phyloP scores from a whole-genome alignment of 1,284 basidiomycete species.

The Pseudozyma flocculosa region DNA sequence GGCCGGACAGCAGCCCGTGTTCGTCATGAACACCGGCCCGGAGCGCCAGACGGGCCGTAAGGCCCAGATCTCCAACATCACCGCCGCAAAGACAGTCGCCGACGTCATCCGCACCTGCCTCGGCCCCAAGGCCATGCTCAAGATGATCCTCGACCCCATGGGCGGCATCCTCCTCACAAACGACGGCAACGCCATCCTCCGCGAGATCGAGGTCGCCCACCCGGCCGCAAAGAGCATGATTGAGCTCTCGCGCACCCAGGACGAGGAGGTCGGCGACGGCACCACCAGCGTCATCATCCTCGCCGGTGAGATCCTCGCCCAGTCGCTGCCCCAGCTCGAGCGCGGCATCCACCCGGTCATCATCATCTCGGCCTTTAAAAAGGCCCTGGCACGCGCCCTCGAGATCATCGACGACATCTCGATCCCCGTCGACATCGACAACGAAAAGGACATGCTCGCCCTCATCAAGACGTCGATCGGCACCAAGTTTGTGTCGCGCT shows the following conservation, averaged over 20 bases:
- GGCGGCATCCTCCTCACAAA: conserved; percentile 99
- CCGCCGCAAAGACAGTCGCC: conserved; percentile 92
- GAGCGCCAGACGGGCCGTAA: conserved; percentile 91
- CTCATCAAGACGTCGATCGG: conserved; percentile 99
- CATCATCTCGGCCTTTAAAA: conserved; percentile 95
- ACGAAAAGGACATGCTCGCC: conserved; percentile 88
- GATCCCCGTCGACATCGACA: conserved; percentile 88
- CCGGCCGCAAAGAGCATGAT: conserved; percentile 93
- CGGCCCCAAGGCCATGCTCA: conserved; percentile 73
- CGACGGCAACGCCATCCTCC: conserved; percentile 96
- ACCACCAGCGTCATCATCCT: conserved; percentile 98
- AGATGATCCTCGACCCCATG: conserved; percentile 94
- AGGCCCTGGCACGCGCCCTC: conserved; percentile 95
- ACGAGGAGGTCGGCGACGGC: conserved; percentile 98
- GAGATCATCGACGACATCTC: conserved; percentile 96
- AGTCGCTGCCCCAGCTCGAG: conserved; percentile 97
- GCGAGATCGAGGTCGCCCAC: conserved; percentile 84
- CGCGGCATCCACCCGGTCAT: conserved; percentile 99
- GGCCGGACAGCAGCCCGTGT: conserved; percentile 56
- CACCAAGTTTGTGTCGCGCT: conserved; percentile 96
- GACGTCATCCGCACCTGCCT: conserved; percentile 96
- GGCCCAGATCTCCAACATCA: conserved; percentile 87
- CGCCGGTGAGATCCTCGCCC: conserved; percentile 88
- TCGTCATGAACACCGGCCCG: conserved; percentile 72
- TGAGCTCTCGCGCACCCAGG: conserved; percentile 97